Evolutionary conservation across 805 yeast species (phyloP).

Genomic region (Maudiozyma barnettii): DNA sequence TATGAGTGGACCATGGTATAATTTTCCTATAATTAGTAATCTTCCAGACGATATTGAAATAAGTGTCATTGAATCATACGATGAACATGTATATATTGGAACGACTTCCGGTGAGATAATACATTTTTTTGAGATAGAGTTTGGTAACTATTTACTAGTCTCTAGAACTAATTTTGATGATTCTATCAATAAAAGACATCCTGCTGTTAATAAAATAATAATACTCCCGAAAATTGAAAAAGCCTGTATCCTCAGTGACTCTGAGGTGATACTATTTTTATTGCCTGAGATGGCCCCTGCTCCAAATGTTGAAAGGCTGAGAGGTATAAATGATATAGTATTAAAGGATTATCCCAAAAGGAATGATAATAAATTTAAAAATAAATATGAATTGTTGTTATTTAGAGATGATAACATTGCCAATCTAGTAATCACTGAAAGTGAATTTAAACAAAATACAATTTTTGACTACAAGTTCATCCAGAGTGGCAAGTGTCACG

Average conservation of each 20-base stretch:
- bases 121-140: constrained; percentile 29
- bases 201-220: constrained; percentile 17
- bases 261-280: constrained; percentile 16
- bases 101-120: constrained; percentile 24
- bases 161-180: constrained; percentile 23
- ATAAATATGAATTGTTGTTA: constrained; percentile 9
- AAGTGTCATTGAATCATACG: constrained; percentile 22
- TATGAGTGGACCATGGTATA: constrained; percentile 17
- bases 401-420: constrained; percentile 10
- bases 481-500: constrained; percentile 6
- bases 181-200: constrained; percentile 1
- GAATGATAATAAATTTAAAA: neutral
- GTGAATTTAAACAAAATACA: constrained; percentile 5
- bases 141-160: constrained; percentile 23
- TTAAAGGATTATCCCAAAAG: neutral
- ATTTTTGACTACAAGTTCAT: constrained; percentile 10
- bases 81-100: constrained; percentile 26
- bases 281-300: constrained; percentile 30
- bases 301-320: constrained; percentile 16
- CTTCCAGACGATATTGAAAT: constrained; percentile 20
- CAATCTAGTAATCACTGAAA: constrained; percentile 8
- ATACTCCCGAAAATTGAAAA: constrained; percentile 24
- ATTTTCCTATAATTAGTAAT: constrained; percentile 16
- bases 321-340: constrained; percentile 15
- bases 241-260: constrained; percentile 20